phyloP scores from a whole-genome alignment of 2,329 filamentous ascomycete genomes.

The Fusarium fracticaudum region DNA sequence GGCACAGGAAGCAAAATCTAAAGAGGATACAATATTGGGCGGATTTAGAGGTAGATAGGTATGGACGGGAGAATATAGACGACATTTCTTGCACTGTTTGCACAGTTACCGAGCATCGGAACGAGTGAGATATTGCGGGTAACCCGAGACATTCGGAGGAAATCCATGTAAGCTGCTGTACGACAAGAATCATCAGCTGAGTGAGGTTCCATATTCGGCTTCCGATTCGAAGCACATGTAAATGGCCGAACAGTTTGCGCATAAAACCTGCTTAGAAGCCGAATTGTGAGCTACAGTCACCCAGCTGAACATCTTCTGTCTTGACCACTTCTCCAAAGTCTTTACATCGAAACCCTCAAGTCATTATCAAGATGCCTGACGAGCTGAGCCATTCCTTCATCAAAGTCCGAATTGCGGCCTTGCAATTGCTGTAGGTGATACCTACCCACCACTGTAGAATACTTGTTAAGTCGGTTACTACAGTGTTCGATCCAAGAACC shows the following conservation, averaged over 20 bases:
- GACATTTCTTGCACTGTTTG: background rate
- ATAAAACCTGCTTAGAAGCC: background rate
- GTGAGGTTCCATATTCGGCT: constrained; percentile 19
- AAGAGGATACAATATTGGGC: constrained; percentile 14
- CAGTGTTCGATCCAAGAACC: constrained; percentile 20
- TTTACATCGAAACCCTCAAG: background rate
- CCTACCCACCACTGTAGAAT: background rate
- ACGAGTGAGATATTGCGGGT: background rate
- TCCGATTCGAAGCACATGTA: background rate
- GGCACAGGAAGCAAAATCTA: constrained; percentile 46
- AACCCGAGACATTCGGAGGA: background rate
- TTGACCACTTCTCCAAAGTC: background rate
- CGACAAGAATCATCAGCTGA: constrained; percentile 19
- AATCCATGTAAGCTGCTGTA: constrained; percentile 3
- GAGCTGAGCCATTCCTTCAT: constrained; percentile 55
- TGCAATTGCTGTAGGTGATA: constrained; percentile 58
- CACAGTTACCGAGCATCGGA: background rate
- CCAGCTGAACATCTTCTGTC: background rate
- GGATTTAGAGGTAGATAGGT: constrained; percentile 32
- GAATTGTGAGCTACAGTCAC: background rate
- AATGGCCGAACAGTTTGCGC: background rate
- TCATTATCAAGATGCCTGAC: constrained; percentile 46
- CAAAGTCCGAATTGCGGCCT: constrained; percentile 58
- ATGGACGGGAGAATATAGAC: constrained; percentile 32
- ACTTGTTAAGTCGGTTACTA: background rate